Evolutionary conservation across 148 eudicot genomes (phyloP), one percentile per base, ranked within the genome.

Genomic region (Amaranthus palmeri): DNA sequence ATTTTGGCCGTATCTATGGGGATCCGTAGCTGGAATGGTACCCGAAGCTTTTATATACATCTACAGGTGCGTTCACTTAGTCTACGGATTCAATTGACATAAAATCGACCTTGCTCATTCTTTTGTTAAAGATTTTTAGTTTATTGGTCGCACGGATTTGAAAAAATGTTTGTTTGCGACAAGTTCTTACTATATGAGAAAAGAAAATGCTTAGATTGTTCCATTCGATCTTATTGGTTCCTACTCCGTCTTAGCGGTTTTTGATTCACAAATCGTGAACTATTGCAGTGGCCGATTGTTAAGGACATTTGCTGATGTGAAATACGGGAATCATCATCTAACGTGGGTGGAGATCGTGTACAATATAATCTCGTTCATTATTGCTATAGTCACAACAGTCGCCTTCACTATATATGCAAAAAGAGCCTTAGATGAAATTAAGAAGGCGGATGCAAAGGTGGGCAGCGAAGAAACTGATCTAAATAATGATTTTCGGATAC

Each of bases 11-110:
- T 93, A 93, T 71, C 76, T 93, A 54, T 87, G 92, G 71, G 98
- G 98, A 71, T 90, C 98, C 60, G 54, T 93, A 67, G 85, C 93
- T 57, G 98, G 96, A 79, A 93, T 93, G 98, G 84, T 91, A 68
- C 98, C 98, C 55, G 98, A 93, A 81, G 82, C 96, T 79, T 93
- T 87, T 78, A 72, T 93, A 55, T 90, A 90, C 86, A 93, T 93
- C 53, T 93, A 93, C 76, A 91, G 88, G 98, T 93, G 48, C 76
- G 86, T 77, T 67, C 47, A 70, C 58, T 17, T 13, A 55, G 52
- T 60, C 74, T 25, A 2, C 60, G 18, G 15, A 42, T 55, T 25
- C 64, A 52, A 25, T n/a, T 41, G 4, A 25, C 36, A 25, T 54
- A 10, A 10, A 44, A 2, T 41, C 17, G 3, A 42, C 17, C 47